Evolutionary conservation across 768 basidiomycete species (phyloP).

Genomic region (Mycena capillaripes): DNA sequence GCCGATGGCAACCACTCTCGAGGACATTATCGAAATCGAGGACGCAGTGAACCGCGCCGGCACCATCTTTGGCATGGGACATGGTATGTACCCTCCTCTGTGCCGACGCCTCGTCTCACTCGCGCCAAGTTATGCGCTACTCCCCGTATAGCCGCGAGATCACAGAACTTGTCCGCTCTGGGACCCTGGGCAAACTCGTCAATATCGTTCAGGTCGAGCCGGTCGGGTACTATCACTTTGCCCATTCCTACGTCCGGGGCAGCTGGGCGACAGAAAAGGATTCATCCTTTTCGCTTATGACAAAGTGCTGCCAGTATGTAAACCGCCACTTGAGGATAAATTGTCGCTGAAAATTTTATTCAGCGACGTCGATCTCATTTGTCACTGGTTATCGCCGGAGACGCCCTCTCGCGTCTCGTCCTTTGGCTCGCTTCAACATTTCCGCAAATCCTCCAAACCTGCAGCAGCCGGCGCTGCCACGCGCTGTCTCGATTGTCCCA

Average conservation of each 20-base stretch:
- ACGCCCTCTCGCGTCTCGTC: slow-evolving; percentile 81
- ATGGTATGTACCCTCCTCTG: slow-evolving; percentile 65
- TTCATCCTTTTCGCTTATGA: slow-evolving; percentile 88
- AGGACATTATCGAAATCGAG: slow-evolving; percentile 84
- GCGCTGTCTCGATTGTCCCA: slow-evolving; percentile 83
- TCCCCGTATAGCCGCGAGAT: slow-evolving; percentile 86
- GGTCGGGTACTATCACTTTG: slow-evolving; percentile 89
- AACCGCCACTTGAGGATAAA: slow-evolving; percentile 10
- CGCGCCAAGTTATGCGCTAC: slow-evolving; percentile 80
- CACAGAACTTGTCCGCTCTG: slow-evolving; percentile 77
- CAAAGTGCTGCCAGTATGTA: slow-evolving; percentile 91
- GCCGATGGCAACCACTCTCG: slow-evolving; percentile 85
- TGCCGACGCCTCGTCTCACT: slow-evolving; percentile 1
- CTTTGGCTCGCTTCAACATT: slow-evolving; percentile 89
- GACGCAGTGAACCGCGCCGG: slow-evolving; percentile 76
- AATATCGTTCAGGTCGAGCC: slow-evolving; percentile 91
- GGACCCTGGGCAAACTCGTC: slow-evolving; percentile 80
- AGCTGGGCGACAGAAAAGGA: slow-evolving; percentile 80
- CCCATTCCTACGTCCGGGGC: slow-evolving; percentile 90
- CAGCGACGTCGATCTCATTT: slow-evolving; percentile 90
- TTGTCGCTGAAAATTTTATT: slow-evolving; percentile 5
- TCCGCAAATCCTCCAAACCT: slow-evolving; percentile 82
- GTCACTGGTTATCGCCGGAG: slow-evolving; percentile 80
- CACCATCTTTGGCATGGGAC: slow-evolving; percentile 89
- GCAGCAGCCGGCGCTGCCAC: slow-evolving; percentile 72